A percentile compares a stretch with the other conserved stretches of the same genome.
These are phyloP conservation scores for Amanita polypyramis DNA, from an alignment of 768 basidiomycete species.

Conservation along the genomic window DNA sequence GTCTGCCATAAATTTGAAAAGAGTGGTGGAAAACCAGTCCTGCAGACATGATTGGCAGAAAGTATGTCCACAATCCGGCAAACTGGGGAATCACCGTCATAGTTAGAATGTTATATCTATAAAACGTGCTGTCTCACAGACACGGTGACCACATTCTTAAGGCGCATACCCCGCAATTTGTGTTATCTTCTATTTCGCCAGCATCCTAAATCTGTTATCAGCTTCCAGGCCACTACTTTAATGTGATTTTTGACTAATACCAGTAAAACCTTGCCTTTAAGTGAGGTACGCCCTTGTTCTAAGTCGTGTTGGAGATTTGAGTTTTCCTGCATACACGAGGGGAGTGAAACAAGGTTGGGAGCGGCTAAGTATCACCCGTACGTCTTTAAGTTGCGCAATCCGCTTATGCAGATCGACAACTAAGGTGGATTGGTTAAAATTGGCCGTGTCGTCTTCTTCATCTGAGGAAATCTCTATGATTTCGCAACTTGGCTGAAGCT, in stretches of 20 bases:
- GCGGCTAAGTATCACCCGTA: conserved; percentile 14
- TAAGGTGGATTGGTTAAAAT: conserved; percentile 13
- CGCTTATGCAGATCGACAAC: conserved; percentile 28
- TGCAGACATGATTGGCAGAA: conserved; percentile 55
- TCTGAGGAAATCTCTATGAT: conserved; percentile 52
- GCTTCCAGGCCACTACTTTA: not conserved
- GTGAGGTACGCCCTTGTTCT: conserved; percentile 15
- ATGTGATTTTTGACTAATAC: not conserved
- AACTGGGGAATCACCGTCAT: conserved; percentile 22
- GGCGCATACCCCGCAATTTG: conserved; percentile 58
- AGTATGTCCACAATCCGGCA: conserved; percentile 59
- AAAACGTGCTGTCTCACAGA: conserved; percentile 30
- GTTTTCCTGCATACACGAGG: conserved; percentile 19
- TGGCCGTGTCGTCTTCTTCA: conserved; percentile 26
- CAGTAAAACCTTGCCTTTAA: conserved; percentile 7
- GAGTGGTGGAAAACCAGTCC: conserved; percentile 41
- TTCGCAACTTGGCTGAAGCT: conserved; percentile 17
- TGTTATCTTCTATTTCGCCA: conserved; percentile 38
- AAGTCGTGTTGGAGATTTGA: conserved; percentile 21
- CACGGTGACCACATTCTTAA: conserved; percentile 57
- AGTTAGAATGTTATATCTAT: not conserved
- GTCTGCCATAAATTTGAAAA: conserved; percentile 34
- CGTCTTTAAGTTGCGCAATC: conserved; percentile 33
- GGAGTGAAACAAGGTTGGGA: not conserved
- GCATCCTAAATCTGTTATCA: conserved; percentile 21